These are phyloP conservation scores for Metarhizium humberi DNA, from an alignment of 2,329 filamentous ascomycete species.

Conservation along the genomic window DNA sequence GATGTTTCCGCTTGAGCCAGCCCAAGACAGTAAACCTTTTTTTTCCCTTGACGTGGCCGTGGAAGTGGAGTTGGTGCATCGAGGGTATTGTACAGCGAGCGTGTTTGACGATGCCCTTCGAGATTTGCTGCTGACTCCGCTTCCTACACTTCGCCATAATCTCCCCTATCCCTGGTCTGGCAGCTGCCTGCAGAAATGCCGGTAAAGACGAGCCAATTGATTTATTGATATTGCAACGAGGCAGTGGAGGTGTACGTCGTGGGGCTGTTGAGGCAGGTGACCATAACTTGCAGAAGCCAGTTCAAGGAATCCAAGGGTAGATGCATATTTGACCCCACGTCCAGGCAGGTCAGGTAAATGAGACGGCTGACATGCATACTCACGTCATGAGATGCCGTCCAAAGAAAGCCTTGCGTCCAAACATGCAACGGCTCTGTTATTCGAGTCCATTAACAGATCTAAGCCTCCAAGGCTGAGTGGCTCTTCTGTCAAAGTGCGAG, in stretches of 20 bases:
- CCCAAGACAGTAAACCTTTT: constrained; percentile 9
- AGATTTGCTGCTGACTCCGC: background rate
- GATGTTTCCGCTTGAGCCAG: constrained; percentile 12
- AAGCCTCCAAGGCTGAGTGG: background rate
- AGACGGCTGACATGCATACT: constrained; percentile 7
- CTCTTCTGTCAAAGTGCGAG: background rate
- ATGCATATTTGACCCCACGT: constrained; percentile 10
- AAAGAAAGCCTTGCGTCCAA: background rate
- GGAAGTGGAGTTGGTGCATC: background rate
- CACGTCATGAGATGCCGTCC: constrained; percentile 1
- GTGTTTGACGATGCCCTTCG: background rate
- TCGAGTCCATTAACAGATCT: background rate
- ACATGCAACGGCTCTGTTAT: constrained; percentile 4
- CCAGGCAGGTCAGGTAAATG: constrained; percentile 1
- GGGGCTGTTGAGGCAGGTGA: constrained; percentile 9
- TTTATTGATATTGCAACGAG: constrained; percentile 5
- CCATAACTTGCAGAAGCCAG: constrained; percentile 6
- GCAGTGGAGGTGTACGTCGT: constrained; percentile 5
- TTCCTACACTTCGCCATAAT: background rate
- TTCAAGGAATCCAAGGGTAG: constrained; percentile 5
- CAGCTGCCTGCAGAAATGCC: background rate
- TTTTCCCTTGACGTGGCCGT: constrained; percentile 3
- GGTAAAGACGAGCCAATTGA: constrained; percentile 5
- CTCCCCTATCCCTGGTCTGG: background rate
- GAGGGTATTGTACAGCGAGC: background rate